A percentile compares a stretch with the other conserved stretches of the same genome.
Conservation (phyloP, 441 rosid species). For the Geranium incanum region DNA sequence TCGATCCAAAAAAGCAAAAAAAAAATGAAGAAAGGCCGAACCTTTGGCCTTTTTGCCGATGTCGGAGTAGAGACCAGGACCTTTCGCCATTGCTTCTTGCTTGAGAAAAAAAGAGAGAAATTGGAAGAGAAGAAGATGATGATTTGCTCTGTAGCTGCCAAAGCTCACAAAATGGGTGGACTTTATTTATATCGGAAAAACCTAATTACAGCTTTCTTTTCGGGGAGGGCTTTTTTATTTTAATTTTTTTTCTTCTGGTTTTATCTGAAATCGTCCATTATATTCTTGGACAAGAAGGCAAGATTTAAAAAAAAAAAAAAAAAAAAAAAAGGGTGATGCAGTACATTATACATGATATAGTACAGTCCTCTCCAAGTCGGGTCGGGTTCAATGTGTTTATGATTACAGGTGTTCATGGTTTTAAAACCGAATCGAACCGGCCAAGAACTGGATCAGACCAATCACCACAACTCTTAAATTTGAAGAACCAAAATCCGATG, state of each 20-base stretch:
- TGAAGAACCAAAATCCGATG: no score
- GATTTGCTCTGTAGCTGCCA: background rate
- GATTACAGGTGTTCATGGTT: no score
- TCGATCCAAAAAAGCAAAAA: background rate
- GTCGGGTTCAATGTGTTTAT: background rate
- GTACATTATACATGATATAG: background rate
- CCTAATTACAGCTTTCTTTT: background rate
- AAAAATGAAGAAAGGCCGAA: slow-evolving; percentile 11
- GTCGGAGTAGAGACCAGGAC: slow-evolving; percentile 76
- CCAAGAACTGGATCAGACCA: no score
- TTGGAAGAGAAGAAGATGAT: background rate
- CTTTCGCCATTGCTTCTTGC: slow-evolving; percentile 50
- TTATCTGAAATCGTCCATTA: background rate
- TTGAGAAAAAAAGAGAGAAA: background rate
- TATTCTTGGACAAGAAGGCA: background rate
- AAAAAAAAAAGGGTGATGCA: background rate
- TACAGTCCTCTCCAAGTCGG: background rate
- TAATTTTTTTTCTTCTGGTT: background rate
- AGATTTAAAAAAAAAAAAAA: no score
- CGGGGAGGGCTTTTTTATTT: background rate
- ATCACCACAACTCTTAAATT: no score
- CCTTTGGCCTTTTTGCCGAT: slow-evolving; percentile 82
- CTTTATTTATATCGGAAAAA: background rate
- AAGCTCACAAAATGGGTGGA: background rate
- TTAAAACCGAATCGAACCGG: no score